Percentiles rank a stretch among this genome's conserved stretches.
phyloP scores from a whole-genome alignment of 2,329 filamentous ascomycete genomes.

The Diaporthe ampelina region DNA sequence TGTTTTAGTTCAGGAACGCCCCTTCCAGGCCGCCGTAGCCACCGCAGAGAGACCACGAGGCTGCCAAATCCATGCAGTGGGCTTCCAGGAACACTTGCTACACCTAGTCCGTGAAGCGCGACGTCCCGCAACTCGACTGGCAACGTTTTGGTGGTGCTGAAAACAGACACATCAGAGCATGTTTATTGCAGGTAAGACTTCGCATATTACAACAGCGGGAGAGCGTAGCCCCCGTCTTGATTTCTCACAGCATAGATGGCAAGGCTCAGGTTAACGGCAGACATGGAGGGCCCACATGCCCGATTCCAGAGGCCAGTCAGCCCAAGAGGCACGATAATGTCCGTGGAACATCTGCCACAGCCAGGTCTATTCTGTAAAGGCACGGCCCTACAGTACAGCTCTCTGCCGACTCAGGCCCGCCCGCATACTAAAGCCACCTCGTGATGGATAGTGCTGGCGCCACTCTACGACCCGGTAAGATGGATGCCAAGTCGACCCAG shows the following conservation, averaged over 20 bases:
- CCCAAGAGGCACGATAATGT: not conserved
- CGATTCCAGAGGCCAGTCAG: not conserved
- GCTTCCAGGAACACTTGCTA: not conserved
- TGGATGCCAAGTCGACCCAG: conserved; percentile 16
- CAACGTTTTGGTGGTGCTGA: not conserved
- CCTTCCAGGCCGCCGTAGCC: not conserved
- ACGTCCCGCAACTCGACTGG: not conserved
- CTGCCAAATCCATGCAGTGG: not conserved
- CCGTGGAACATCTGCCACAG: not conserved
- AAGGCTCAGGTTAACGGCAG: not conserved
- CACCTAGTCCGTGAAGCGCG: too few species aligned
- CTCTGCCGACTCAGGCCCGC: not conserved
- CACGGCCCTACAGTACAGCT: not conserved
- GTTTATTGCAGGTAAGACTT: not conserved
- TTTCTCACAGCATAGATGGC: not conserved
- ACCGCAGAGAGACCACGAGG: not conserved
- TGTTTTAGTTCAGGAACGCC: conserved; percentile 27
- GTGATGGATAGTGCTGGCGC: not conserved
- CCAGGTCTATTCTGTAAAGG: not conserved
- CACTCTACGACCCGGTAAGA: not conserved
- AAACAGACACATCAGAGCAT: not conserved
- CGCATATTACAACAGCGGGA: not conserved
- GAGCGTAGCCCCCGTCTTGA: not conserved
- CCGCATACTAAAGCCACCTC: conserved; percentile 10
- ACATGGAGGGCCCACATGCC: not conserved